Conservation (phyloP, 2,329 filamentous ascomycete species). For the Aspergillus pseudotamarii region DNA sequence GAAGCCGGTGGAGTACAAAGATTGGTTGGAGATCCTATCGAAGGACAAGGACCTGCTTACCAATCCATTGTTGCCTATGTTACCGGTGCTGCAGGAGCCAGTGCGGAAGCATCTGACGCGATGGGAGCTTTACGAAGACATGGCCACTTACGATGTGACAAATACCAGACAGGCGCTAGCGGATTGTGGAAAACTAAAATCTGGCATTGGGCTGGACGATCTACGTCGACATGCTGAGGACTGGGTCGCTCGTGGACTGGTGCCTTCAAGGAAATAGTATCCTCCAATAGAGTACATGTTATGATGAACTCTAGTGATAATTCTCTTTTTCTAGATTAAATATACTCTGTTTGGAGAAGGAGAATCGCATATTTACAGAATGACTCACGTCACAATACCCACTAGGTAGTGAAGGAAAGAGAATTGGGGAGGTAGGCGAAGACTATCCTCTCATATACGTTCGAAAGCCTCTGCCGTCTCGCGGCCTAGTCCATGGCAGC, state of each 20-base stretch:
- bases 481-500: too few relatives aligned
- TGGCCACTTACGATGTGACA: not conserved
- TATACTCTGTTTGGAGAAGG: too few relatives aligned
- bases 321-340: too few relatives aligned
- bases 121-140: constrained; percentile 5
- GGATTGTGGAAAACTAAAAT: not conserved
- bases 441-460: too few relatives aligned
- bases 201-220: not conserved
- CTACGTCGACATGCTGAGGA: not conserved
- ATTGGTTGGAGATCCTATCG: not conserved
- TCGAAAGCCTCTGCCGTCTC: too few relatives aligned
- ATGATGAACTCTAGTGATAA: too few relatives aligned
- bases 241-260: not conserved
- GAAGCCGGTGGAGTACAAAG: not conserved
- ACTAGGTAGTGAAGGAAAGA: too few relatives aligned
- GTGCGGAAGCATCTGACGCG: not conserved
- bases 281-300: too few relatives aligned
- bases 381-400: too few relatives aligned
- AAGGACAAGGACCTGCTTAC: not conserved
- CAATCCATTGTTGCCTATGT: constrained; percentile 1
- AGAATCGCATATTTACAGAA: too few relatives aligned
- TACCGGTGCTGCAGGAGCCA: not conserved
- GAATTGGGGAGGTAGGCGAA: too few relatives aligned
- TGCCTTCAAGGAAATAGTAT: not conserved
- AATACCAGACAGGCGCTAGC: not conserved